phyloP scores from a whole-genome alignment of 495 filamentous ascomycete genomes.

The Talaromyces wortmannii region DNA sequence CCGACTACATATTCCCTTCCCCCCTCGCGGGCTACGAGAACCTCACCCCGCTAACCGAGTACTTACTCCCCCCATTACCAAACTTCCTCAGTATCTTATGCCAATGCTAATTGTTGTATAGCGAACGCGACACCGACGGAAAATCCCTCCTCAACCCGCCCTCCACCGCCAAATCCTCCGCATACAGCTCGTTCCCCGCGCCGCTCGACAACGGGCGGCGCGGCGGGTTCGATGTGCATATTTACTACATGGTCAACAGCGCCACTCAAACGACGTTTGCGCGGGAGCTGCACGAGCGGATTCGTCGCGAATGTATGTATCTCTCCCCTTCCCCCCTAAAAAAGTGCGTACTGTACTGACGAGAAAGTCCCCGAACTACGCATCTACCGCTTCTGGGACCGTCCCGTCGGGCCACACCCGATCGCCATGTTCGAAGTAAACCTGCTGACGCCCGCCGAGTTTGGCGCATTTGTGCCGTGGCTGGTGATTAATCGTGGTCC shows the following conservation, averaged over 20 bases:
- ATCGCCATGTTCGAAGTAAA: slow-evolving; percentile 91
- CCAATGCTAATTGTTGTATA: slow-evolving; percentile 9
- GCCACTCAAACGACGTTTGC: slow-evolving; percentile 58
- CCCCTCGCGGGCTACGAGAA: slow-evolving; percentile 62
- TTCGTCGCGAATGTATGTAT: slow-evolving; percentile 69
- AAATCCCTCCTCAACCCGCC: slow-evolving; percentile 58
- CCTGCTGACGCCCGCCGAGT: slow-evolving; percentile 75
- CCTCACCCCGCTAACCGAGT: slow-evolving; percentile 55
- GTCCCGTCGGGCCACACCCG: slow-evolving; percentile 75
- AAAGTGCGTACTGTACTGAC: neutral
- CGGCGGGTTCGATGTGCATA: slow-evolving; percentile 70
- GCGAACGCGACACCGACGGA: slow-evolving; percentile 49
- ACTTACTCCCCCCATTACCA: neutral
- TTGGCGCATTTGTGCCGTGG: slow-evolving; percentile 84
- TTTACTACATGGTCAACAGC: slow-evolving; percentile 70
- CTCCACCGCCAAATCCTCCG: slow-evolving; percentile 48
- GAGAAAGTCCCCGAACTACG: slow-evolving; percentile 74
- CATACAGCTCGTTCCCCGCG: slow-evolving; percentile 58
- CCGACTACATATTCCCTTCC: slow-evolving; percentile 49
- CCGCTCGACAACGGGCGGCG: slow-evolving; percentile 54
- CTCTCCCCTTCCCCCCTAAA: neutral
- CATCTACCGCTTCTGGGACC: slow-evolving; percentile 71
- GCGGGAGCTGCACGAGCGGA: slow-evolving; percentile 65
- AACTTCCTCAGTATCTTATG: neutral
- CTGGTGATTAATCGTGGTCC: slow-evolving; percentile 78